A percentile compares a stretch with the other conserved stretches of the same genome.
These are phyloP conservation scores for Cladobotryum mycophilum DNA, from an alignment of 2,329 filamentous ascomycete genomes.

Conservation along the genomic window DNA sequence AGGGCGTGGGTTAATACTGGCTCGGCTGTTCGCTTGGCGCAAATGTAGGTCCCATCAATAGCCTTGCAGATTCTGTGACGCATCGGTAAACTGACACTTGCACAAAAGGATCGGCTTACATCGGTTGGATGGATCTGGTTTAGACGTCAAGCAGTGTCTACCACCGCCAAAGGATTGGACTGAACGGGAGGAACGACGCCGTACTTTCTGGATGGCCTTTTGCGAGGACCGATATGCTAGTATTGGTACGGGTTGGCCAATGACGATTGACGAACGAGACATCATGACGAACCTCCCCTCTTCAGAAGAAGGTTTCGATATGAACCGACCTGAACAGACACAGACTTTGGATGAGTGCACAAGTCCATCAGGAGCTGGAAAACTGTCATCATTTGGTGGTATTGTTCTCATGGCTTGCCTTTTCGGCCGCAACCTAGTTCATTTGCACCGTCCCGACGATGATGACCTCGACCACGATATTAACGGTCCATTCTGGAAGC, in stretches of 20 bases:
- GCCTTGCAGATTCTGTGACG: background rate
- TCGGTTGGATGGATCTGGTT: constrained; percentile 69
- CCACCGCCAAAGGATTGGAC: constrained; percentile 87
- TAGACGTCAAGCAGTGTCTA: constrained; percentile 91
- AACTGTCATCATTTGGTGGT: constrained; percentile 70
- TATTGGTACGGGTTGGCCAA: constrained; percentile 95
- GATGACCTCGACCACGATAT: constrained; percentile 81
- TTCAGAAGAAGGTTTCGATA: constrained; percentile 77
- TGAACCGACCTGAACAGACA: constrained; percentile 68
- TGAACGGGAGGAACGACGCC: constrained; percentile 80
- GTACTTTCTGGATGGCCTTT: constrained; percentile 95
- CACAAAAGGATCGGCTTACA: constrained; percentile 77
- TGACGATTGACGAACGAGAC: constrained; percentile 87
- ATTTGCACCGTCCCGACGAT: constrained; percentile 78
- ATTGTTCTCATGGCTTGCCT: constrained; percentile 81
- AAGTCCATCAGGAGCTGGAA: constrained; percentile 62
- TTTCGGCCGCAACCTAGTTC: constrained; percentile 84
- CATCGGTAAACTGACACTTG: background rate
- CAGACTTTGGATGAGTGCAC: constrained; percentile 64
- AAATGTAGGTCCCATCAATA: constrained; percentile 57
- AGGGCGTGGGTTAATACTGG: constrained; percentile 92
- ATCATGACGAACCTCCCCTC: constrained; percentile 80
- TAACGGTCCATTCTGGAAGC: constrained; percentile 92
- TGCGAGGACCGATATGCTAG: constrained; percentile 87
- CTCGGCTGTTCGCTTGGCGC: constrained; percentile 67